Base-by-base conservation (phyloP, 345 rosid genomes). In the Psidium friedrichsthalianum region DNA sequence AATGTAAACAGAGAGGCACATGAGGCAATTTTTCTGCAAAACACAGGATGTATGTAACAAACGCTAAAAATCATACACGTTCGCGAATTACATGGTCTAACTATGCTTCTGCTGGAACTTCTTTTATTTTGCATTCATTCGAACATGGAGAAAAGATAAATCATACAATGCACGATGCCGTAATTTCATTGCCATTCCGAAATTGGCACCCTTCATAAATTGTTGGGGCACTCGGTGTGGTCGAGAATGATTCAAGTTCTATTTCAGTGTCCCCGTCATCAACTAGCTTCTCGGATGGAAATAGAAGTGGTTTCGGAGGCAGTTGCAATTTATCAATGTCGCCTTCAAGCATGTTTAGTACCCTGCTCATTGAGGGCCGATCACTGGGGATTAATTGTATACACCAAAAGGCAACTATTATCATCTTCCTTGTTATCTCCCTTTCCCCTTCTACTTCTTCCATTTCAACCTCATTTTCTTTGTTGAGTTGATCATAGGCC, bases 241-340 rank as follows among this genome's bases (percentile, higher is more conserved):
- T 1, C 0, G 40, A 0, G 2, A 59, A 59, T 14, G 74, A 59
- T 1, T 59, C 74, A 27, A 59, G 5, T 27, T 59, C 5, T 0
- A 0, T 27, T 27, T 13, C 40, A 14, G 0, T 3, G 0, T 0
- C 1, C 2, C 13, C 9, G 10, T 58, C 32, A 58, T 58, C 69
- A n/a, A 11, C 0, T 0, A 5, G 32, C 1, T 25, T n/a, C 69
- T 58, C 1, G 8, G 69, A 5, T 0, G 8, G 18, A 58, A 11
- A 58, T 0, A 58, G 0, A 58, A 58, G 32, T 1, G 32, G 32
- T 5, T 58, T 58, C 1, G 32, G 32, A 5, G 69, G 69, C 16
- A 58, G 0, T 58, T 0, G 0, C 6, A 12, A 6, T 12, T 5
- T 58, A n/a, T 58, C 1, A 11, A 12, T 58, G 11, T 58, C 69